Base-by-base conservation (phyloP, 345 rosid genomes). In the Cardamine resedifolia region DNA sequence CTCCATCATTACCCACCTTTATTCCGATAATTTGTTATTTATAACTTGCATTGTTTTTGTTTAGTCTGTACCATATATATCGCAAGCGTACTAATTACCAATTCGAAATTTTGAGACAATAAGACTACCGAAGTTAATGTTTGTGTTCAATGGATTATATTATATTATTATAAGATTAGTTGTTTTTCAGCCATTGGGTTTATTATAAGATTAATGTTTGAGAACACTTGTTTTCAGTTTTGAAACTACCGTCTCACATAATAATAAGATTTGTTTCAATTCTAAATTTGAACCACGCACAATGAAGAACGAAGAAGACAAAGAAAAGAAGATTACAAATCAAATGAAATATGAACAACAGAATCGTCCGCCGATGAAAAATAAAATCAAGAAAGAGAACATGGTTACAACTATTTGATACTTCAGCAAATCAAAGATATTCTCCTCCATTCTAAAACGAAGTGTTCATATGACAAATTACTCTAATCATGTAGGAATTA, bases 1-100 rank as follows among this genome's bases (percentile, higher is more conserved):
- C 69, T 53, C 59, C 60, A 70, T 48, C 61, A 64, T 48, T 33
- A 7, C 28, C 14, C 4, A 30, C 28, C 50, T 59, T 52, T 76
- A 47, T 55, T 68, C 44, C 50, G 10, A 47, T 61, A 6, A 50
- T 44, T 31, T 55, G 38, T 53, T 33, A 30, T 43, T 44, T 45
- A 14, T 12, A 30, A 8, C 15, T 33, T 31, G 24, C 15, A 47
- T 10, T n/a, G 8, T 62, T 48, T 45, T 63, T 43, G 20, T 61
- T 14, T 44, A 1, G 14, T 34, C 11, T 58, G 30, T 48, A 24
- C 38, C 21, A 36, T 39, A 20, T 44, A 44, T 44, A 10, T 28
- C 7, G 11, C 56, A 72, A 44, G 48, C 26, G 45, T 5, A 11
- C n/a, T 11, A 15, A 30, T 21, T 11, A 64, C 20, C 15, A 52